A percentile compares a stretch with the other conserved stretches of the same genome.
Conservation (phyloP, 2,329 filamentous ascomycete species). For the Dactylellina sp. region DNA sequence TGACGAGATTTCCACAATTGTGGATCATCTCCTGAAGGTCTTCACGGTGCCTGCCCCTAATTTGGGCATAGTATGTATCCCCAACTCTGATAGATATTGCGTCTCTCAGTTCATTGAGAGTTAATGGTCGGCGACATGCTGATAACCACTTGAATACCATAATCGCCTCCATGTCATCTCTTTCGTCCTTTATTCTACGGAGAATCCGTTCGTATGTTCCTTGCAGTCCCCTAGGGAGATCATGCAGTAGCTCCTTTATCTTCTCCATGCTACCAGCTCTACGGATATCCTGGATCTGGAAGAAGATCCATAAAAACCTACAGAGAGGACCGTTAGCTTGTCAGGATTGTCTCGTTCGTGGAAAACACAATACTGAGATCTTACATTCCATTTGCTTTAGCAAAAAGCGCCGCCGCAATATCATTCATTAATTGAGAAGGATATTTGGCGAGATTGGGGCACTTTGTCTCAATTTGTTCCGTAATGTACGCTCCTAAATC, state of each 20-base stretch:
- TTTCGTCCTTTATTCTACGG: constrained; percentile 59
- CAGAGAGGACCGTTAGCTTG: too few species aligned
- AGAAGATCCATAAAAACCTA: constrained; percentile 65
- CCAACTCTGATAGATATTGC: constrained; percentile 61
- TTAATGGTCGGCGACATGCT: constrained; percentile 62
- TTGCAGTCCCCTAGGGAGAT: constrained; percentile 62
- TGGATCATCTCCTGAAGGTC: constrained; percentile 18
- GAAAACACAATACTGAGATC: too few species aligned
- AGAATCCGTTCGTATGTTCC: constrained; percentile 62
- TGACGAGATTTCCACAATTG: constrained; percentile 35
- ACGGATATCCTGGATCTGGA: constrained; percentile 63
- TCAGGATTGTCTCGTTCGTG: too few species aligned
- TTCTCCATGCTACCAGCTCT: constrained; percentile 62
- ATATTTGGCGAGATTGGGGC: constrained; percentile 55
- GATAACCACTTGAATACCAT: constrained; percentile 62
- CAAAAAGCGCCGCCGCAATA: constrained; percentile 60
- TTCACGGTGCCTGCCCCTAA: constrained; percentile 5
- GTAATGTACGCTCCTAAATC: constrained; percentile 60
- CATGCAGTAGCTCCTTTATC: constrained; percentile 61
- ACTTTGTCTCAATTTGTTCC: constrained; percentile 51
- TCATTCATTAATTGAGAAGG: constrained; percentile 58
- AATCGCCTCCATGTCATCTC: constrained; percentile 55
- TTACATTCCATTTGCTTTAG: constrained; percentile 63
- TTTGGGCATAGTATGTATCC: constrained; percentile 21
- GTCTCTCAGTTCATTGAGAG: constrained; percentile 63